These are phyloP conservation scores for Neospermospora avenae DNA, from an alignment of 2,329 filamentous ascomycete genomes.

Conservation along the genomic window DNA sequence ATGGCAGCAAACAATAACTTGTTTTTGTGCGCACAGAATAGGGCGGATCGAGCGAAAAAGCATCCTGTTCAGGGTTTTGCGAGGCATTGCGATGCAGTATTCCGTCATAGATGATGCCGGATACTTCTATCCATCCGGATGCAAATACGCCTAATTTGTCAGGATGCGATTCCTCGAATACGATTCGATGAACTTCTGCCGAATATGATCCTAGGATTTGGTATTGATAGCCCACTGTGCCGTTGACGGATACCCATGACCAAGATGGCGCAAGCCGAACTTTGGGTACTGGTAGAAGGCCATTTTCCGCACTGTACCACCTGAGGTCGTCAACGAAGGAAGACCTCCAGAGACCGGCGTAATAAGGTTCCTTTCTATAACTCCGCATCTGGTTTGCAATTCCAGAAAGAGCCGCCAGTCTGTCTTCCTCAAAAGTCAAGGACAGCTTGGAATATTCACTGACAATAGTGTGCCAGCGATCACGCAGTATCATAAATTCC, in stretches of 20 bases:
- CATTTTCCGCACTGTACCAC: not conserved
- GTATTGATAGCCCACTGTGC: not conserved
- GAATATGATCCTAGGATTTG: not conserved
- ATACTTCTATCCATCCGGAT: too few species aligned
- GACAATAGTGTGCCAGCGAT: not conserved
- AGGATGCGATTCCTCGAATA: not conserved
- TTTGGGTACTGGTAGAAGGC: not conserved
- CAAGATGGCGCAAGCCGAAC: not conserved
- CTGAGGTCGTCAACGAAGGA: not conserved
- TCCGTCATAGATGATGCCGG: too few species aligned
- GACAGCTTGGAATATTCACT: not conserved
- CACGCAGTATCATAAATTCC: not conserved
- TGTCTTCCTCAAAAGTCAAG: not conserved
- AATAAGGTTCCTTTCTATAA: not conserved
- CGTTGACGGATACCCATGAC: not conserved
- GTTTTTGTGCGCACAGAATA: not conserved
- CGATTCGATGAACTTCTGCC: not conserved
- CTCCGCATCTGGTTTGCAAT: not conserved
- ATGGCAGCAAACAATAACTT: not conserved
- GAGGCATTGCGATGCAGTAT: too few species aligned
- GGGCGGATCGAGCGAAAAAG: not conserved
- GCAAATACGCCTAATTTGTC: too few species aligned
- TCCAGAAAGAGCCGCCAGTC: not conserved
- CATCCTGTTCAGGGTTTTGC: too few species aligned
- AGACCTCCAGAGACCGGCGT: not conserved